Evolutionary conservation across 306 rosid species (phyloP), one percentile per base, ranked within the genome.

Genomic region (Geum urbanum): DNA sequence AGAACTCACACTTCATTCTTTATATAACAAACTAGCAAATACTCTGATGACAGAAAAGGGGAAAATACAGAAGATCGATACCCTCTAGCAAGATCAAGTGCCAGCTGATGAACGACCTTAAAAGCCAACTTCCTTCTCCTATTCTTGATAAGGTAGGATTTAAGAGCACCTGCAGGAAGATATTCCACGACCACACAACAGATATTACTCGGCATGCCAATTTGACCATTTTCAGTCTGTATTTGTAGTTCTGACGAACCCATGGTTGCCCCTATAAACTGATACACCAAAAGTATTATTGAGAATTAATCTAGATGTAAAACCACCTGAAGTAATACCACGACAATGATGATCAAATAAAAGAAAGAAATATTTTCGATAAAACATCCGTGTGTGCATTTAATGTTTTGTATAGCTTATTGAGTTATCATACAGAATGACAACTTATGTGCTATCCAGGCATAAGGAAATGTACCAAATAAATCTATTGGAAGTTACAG

Each of bases 181-280:
- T 94, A 94, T 78, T 94, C 98, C 82, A 94, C 98, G 37, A 88
- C 86, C 58, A 94, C 98, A 83, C 98, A 94, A 63, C 97, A 94
- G 53, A 90, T 73, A 76, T 85, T 90, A 81, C 83, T 94, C 32
- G 98, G 97, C 97, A 94, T 94, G 76, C 96, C 83, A 69, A 94
- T 84, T 70, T 81, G 88, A 74, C 97, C 95, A 72, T 69, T 85
- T 57, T 94, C 98, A 64, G 97, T 88, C 86, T 90, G 98, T 67
- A 94, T 83, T 77, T 83, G 96, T 75, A 94, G 80, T 71, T 88
- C 97, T 40, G 98, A 76, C 22, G 98, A 85, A 18, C 96, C 96
- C 98, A 94, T 90, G 55, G 90, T 90, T 22, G 98, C 98, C 59
- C 98, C 98, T 68, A 90, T 88, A 74, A 94, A 94, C 98, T 94